Conservation (phyloP, 495 filamentous ascomycete genomes). For the Wilcoxina mikolae region DNA sequence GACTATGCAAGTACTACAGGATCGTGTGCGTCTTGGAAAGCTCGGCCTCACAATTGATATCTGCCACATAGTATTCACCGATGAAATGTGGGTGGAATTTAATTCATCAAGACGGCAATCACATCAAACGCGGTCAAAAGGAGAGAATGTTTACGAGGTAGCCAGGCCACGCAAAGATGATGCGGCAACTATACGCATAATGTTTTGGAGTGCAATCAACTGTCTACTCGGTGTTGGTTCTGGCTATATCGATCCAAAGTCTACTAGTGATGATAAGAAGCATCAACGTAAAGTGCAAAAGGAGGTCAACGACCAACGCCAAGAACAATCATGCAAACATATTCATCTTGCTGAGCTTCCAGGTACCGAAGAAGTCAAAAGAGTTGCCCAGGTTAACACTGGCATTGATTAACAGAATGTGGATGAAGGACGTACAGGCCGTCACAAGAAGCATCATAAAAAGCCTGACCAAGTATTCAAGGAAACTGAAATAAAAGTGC, state of each 20-base stretch:
- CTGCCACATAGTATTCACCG: background rate
- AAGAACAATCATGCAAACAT: background rate
- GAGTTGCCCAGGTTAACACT: background rate
- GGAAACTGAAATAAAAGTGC: background rate
- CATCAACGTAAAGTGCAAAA: background rate
- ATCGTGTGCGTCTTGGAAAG: background rate
- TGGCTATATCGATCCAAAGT: background rate
- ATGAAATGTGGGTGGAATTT: constrained; percentile 9
- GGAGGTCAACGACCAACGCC: background rate
- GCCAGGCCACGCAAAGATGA: background rate
- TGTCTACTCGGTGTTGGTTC: background rate
- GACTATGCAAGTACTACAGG: background rate
- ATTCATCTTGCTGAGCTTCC: background rate
- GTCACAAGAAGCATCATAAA: background rate
- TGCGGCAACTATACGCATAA: background rate
- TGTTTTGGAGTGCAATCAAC: constrained; percentile 4
- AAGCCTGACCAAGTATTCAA: background rate
- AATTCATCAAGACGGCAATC: background rate
- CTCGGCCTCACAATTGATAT: background rate
- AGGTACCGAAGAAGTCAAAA: background rate
- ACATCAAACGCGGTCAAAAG: background rate
- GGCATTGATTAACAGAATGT: background rate
- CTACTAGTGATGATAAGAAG: background rate
- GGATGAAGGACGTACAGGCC: background rate
- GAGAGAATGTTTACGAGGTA: background rate